Percentiles rank a stretch among this genome's conserved stretches.
phyloP scores from a whole-genome alignment of 176 grass and related monocot genomes.

The Dendrocalamus sinicus region DNA sequence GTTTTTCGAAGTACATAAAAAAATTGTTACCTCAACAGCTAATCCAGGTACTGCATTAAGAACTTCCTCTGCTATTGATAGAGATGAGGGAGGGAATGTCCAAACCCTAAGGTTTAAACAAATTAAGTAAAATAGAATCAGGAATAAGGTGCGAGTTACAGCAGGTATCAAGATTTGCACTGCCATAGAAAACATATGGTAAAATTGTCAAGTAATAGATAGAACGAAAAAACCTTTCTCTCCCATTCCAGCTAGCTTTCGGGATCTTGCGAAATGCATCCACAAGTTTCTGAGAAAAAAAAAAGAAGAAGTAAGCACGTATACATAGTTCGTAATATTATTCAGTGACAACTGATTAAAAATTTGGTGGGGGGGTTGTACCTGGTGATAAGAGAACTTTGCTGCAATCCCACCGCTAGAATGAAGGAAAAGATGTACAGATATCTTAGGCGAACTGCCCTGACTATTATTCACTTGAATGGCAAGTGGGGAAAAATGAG shows the following conservation, averaged over 20 bases:
- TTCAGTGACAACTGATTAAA: conserved; percentile 28
- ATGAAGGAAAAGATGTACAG: conserved; percentile 73
- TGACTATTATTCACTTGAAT: conserved; percentile 59
- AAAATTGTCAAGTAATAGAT: conserved; percentile 28
- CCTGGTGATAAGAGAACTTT: conserved; percentile 72
- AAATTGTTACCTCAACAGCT: conserved; percentile 72
- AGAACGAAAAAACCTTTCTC: conserved; percentile 66
- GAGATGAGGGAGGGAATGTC: conserved; percentile 84
- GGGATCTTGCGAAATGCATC: conserved; percentile 80
- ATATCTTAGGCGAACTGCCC: conserved; percentile 43
- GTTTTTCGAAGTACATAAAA: conserved; percentile 17
- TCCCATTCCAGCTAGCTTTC: conserved; percentile 74
- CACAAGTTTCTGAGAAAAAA: conserved; percentile 69
- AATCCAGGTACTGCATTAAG: conserved; percentile 55
- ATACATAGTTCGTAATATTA: conserved; percentile 31
- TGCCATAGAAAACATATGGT: conserved; percentile 6
- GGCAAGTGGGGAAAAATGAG: conserved; percentile 22
- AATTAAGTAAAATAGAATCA: conserved; percentile 43
- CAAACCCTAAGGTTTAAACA: conserved; percentile 62
- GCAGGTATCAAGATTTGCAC: conserved; percentile 8
- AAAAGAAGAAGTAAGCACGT: conserved; percentile 3
- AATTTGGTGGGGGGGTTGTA: conserved; percentile 32
- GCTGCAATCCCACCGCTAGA: conserved; percentile 66
- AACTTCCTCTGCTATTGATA: conserved; percentile 71
- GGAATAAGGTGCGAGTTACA: conserved; percentile 28